Evolutionary conservation across 768 basidiomycete genomes (phyloP), one percentile per base, ranked within the genome.

Genomic region (Clitopilus hobsonii): DNA sequence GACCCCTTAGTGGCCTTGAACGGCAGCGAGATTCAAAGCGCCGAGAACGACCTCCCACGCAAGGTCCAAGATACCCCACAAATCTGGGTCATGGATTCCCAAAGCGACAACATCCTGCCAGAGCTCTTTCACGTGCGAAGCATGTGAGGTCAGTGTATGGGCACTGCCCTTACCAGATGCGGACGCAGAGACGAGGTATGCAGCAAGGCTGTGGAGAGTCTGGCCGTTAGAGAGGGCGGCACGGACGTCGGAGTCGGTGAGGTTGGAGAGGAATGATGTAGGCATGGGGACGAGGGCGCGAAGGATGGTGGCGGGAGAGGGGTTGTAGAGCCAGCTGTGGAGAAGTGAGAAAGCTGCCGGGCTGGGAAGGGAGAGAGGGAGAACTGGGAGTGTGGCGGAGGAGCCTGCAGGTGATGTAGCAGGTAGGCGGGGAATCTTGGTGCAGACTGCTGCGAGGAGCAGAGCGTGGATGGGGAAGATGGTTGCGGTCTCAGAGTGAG

Each of bases 61-160:
- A 59, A 86, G 79, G 61, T 91, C 86, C 60, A 94, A 72, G 27
- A 82, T 82, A 53, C 84, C 82, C 91, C 91, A 94, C 30, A 93
- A 72, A 54, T 85, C 83, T 30, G 80, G 76, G 61, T 91, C 88
- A 59, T 79, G 78, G 6, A 93, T 65, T 20, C 91, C 91, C 32
- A 93, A 82, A 10, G 83, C 80, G 51, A 84, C 85, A 63, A 84
- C 82, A 65, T 91, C 88, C 60, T 85, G 83, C 90, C 90, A 94
- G 20, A 92, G 72, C 57, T 87, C 90, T 61, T 86, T 87, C 50
- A 91, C 82, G 59, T 81, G 80, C 28, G 84, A 77, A n/a, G 89
- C 81, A 54, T 84, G 82, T 25, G 72, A 73, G 60, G 73, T 80
- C 20, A 82, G 75, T 2, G 67, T 72, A 52, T 72, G 71, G 25